Conservation (phyloP, 306 rosid species). For the Dryas octopetala region DNA sequence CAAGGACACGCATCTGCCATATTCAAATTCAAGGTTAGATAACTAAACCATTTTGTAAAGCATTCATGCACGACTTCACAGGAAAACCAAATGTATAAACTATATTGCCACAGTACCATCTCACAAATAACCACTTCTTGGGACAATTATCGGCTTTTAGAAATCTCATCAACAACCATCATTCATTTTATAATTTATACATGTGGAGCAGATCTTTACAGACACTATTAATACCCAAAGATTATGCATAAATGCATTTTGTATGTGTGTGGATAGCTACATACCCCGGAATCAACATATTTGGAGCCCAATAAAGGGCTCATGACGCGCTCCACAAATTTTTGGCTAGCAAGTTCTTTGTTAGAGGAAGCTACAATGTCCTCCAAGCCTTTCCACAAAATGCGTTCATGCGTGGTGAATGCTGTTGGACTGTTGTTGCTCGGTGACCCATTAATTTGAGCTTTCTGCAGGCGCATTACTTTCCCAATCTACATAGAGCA, state of each 20-base stretch:
- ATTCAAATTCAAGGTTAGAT: constrained; percentile 23
- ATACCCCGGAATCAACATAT: constrained; percentile 80
- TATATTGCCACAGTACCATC: not conserved
- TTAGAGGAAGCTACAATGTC: constrained; percentile 49
- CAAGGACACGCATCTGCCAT: constrained; percentile 55
- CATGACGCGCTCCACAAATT: constrained; percentile 63
- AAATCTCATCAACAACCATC: not conserved
- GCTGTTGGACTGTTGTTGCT: constrained; percentile 41
- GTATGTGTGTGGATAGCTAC: not conserved
- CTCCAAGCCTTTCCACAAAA: constrained; percentile 65
- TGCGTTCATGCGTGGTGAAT: constrained; percentile 52
- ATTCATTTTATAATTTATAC: not conserved
- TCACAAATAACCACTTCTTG: constrained; percentile 1
- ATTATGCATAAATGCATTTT: not conserved
- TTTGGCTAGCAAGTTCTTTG: constrained; percentile 50
- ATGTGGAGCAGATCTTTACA: not conserved
- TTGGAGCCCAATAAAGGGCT: constrained; percentile 77
- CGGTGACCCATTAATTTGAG: constrained; percentile 38
- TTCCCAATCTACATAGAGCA: constrained; percentile 58
- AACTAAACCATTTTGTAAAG: constrained; percentile 11
- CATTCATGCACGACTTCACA: not conserved
- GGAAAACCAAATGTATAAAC: constrained; percentile 4
- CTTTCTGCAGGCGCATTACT: constrained; percentile 79
- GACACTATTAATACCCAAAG: too few relatives aligned
- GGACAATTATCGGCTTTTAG: not conserved